phyloP scores from a whole-genome alignment of 495 filamentous ascomycete genomes.

The Podospora anserina region DNA sequence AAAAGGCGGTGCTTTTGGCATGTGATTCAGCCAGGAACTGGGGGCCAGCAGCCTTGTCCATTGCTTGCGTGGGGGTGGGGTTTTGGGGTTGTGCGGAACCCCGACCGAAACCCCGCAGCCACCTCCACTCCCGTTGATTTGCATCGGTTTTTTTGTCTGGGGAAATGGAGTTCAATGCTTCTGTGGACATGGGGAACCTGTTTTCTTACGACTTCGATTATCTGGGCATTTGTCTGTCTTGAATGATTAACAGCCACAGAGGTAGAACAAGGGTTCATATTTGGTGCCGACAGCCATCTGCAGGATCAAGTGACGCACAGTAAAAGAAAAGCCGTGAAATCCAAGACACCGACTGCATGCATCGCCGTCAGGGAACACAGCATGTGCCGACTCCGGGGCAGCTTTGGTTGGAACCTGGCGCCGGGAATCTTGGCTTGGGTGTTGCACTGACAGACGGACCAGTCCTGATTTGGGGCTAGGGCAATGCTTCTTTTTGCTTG shows the following conservation, averaged over 20 bases:
- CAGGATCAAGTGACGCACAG: not conserved
- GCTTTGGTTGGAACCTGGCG: not conserved
- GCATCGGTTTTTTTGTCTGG: not conserved
- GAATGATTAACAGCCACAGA: not conserved
- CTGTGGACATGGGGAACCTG: not conserved
- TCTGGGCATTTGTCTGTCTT: not conserved
- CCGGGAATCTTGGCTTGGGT: not conserved
- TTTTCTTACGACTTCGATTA: not conserved
- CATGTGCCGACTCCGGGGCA: not conserved
- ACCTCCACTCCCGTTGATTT: not conserved
- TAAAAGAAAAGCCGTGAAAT: not conserved
- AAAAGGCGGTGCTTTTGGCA: not conserved
- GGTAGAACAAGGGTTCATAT: not conserved
- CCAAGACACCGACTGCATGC: not conserved
- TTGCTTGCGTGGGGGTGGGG: not conserved
- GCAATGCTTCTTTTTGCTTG: not conserved
- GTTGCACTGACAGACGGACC: not conserved
- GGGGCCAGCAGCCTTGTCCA: no score
- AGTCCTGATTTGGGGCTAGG: not conserved
- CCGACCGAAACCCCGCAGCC: not conserved
- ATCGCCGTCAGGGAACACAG: not conserved
- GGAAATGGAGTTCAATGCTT: not conserved
- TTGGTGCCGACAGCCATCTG: not conserved
- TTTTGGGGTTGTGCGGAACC: not conserved
- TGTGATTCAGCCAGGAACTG: not conserved